A percentile compares a stretch with the other conserved stretches of the same genome.
phyloP scores from a whole-genome alignment of 768 basidiomycete genomes.

The Panaeolus cyanescens region DNA sequence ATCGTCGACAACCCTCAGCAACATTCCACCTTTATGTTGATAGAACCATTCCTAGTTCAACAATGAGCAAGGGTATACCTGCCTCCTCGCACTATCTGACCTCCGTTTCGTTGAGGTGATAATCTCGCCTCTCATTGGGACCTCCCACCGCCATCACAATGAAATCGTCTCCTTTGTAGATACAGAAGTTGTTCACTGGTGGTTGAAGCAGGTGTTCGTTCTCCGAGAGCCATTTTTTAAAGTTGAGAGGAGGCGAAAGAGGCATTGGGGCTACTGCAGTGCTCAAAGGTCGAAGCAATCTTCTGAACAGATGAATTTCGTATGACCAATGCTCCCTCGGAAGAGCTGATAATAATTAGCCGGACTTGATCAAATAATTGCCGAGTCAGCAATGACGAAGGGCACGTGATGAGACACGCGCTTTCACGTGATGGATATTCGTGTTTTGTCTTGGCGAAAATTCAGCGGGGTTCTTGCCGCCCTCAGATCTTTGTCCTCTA shows the following conservation, averaged over 20 bases:
- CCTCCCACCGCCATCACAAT: constrained; percentile 97
- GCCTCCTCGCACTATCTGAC: constrained; percentile 33
- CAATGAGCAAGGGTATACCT: not conserved
- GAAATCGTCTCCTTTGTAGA: constrained; percentile 83
- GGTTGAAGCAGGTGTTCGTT: constrained; percentile 83
- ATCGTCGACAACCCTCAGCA: constrained; percentile 83
- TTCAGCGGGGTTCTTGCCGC: not conserved
- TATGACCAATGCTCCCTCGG: not conserved
- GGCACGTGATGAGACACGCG: constrained; percentile 10
- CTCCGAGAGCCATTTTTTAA: constrained; percentile 84
- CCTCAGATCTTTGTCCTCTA: not conserved
- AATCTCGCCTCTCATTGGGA: constrained; percentile 92
- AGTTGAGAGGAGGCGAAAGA: constrained; percentile 81
- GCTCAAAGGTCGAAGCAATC: not conserved
- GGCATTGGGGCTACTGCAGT: constrained; percentile 48
- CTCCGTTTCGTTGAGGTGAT: constrained; percentile 95
- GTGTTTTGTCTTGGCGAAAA: constrained; percentile 12
- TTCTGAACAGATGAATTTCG: not conserved
- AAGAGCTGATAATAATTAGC: not conserved
- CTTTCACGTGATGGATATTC: constrained; percentile 2
- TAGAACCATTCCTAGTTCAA: constrained; percentile 92
- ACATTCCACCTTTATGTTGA: constrained; percentile 93
- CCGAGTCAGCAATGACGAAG: not conserved
- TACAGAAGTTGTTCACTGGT: constrained; percentile 90
- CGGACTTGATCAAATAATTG: not conserved